Base-by-base conservation (phyloP, 768 basidiomycete species). In the Rhodotorula paludigena region DNA sequence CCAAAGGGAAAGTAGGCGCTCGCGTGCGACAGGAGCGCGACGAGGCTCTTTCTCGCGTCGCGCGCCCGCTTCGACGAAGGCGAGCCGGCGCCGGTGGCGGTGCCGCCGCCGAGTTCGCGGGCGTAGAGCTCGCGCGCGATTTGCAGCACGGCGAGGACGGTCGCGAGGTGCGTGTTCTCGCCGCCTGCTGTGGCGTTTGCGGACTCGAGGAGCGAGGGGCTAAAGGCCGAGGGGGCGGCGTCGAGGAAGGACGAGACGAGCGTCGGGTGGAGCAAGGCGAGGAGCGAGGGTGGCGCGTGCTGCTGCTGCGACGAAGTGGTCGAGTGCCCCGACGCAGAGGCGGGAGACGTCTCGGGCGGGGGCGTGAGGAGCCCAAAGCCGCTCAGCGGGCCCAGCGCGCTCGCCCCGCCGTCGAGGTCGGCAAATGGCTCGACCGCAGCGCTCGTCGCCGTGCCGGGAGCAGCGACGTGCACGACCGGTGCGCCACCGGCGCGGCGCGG, bases 241-340 rank as follows among this genome's bases (percentile, higher is more conserved):
- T 98, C 93, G 30, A 98, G 84, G 78, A 91, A 90, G 3, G 89
- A 86, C 30, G 90, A 86, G 4, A 91, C 80, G 18, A 97, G 80
- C 16, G 86, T 86, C 6, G 90, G 82, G 73, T 92, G 85, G n/a
- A 98, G 78, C 21, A 86, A 84, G 59, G 83, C 82, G 63, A 88
- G 57, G 16, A 72, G 71, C 25, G 66, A 36, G 12, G 63, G 68
- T 38, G 56, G 41, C 21, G 20, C 12, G 18, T 20, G 49, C 30
- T 1, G 20, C 30, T 18, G 6, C 16, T 6, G 10, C 18, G 41
- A 42, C 12, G 12, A 11, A 20, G 12, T 42, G 41, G 80, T 42
- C 41, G 41, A 42, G 41, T 51, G 3, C 15, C 14, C 30, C 32
- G 56, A 35, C 2, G 52, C 20, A 3, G 61, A 6, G 48, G n/a